Evolutionary conservation across 768 basidiomycete species (phyloP), one percentile per base, ranked within the genome.

Genomic region (Tulasnella sp.): DNA sequence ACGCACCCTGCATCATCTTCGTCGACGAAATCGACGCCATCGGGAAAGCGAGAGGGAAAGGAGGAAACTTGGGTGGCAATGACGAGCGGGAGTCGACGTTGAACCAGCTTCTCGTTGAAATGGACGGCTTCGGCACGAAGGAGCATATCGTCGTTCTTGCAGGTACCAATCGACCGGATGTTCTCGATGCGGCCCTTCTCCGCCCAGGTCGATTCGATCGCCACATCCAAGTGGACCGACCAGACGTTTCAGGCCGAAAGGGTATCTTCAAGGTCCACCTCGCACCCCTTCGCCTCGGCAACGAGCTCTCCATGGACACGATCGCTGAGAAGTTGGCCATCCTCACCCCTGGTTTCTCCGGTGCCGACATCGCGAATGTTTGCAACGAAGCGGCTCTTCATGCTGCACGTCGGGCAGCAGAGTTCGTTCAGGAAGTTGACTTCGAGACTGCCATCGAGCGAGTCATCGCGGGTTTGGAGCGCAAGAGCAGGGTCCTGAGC

Each of bases 1-100:
- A 98, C 84, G 96, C 98, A 0, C 98, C 98, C 0, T 97, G 95
- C 84, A 99, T 99, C 88, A 94, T 99, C 84, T 99, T 99, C 86
- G 91, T 99, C 81, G 98, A 99, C 85, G 98, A 99, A 87, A 99
- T 99, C 81, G 98, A 99, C 85, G 98, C 98, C 75, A 99, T 99
- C 82, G 98, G 98, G 79, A 99, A 98, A 87, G 89, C 95, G 24
- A 90, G 98, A 84, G 93, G 90, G 73, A 92, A 92, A 84, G 88
- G 89, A 34, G 90, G 93, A 36, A 91, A 90, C 81, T 91, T 95
- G 75, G 96, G 97, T 44, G 95, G 97, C 7, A 98, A 99, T 86
- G 97, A 99, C 84, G 98, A 99, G 85, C 92, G 98, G 40, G 98
- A 99, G 86, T 94, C 94, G 0, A 99, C 98, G 39, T 90, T 99